A percentile compares a stretch with the other conserved stretches of the same genome.
Conservation (phyloP, 495 filamentous ascomycete species). For the Penicillium robsamsonii region DNA sequence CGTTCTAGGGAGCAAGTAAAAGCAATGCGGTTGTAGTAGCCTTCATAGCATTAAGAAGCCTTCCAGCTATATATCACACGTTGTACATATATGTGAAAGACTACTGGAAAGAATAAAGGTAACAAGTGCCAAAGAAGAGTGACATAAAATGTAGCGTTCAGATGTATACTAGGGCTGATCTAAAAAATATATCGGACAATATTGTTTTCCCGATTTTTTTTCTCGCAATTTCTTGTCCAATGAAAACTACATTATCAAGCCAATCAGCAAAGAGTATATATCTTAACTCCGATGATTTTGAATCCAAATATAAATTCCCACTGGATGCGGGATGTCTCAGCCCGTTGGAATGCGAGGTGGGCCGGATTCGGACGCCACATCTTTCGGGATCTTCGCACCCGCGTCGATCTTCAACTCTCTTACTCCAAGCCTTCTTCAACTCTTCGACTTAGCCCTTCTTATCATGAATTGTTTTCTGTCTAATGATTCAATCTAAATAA, state of each 20-base stretch:
- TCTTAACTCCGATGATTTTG: neutral
- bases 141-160: neutral
- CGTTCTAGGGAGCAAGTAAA: constrained; percentile 12
- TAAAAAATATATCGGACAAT: neutral
- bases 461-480: constrained; percentile 18
- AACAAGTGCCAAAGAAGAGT: neutral
- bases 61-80: too few species aligned
- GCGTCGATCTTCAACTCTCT: constrained; percentile 6
- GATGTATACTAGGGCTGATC: neutral
- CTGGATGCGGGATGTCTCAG: neutral
- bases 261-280: neutral
- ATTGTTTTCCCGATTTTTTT: neutral
- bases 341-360: neutral
- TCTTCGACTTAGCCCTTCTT: neutral
- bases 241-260: neutral
- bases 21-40: neutral
- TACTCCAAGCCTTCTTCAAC: neutral
- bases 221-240: neutral
- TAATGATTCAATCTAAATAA: constrained; percentile 20
- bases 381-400: constrained; percentile 10
- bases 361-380: constrained; percentile 7
- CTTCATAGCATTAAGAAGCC: neutral
- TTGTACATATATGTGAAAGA: too few species aligned
- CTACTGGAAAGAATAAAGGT: neutral
- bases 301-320: neutral